phyloP scores from a whole-genome alignment of 2,329 filamentous ascomycete genomes.

The Geoglossum cookeanum region DNA sequence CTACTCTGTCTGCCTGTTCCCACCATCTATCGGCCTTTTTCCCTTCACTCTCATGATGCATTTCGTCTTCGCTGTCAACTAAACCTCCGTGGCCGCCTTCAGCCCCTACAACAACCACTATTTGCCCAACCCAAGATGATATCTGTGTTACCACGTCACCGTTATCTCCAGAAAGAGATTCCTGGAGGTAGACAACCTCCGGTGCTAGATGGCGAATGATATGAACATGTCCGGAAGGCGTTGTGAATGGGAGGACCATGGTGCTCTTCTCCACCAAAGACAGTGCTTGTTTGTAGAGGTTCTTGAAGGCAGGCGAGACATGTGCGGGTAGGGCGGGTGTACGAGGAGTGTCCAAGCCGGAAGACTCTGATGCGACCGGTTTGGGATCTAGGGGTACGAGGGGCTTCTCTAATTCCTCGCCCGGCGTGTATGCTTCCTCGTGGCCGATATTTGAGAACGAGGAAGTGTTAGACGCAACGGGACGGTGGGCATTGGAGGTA shows the following conservation, averaged over 20 bases:
- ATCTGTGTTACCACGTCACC: constrained; percentile 55
- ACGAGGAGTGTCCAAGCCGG: constrained; percentile 18
- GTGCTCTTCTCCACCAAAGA: constrained; percentile 64
- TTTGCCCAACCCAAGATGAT: constrained; percentile 41
- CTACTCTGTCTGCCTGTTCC: constrained; percentile 63
- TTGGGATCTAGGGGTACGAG: constrained; percentile 27
- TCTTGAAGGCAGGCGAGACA: constrained; percentile 48
- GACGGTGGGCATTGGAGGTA: constrained; percentile 28
- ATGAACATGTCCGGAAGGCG: constrained; percentile 62
- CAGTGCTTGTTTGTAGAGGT: constrained; percentile 62
- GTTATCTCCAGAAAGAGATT: constrained; percentile 57
- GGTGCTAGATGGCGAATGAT: constrained; percentile 74
- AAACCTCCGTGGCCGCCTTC: constrained; percentile 60
- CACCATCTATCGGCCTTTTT: constrained; percentile 41
- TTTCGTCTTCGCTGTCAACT: constrained; percentile 55
- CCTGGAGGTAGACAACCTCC: constrained; percentile 73
- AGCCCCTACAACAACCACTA: constrained; percentile 43
- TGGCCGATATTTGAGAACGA: constrained; percentile 76
- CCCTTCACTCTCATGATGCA: constrained; percentile 17
- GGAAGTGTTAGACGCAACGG: constrained; percentile 48
- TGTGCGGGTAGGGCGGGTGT: constrained; percentile 18
- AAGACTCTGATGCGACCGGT: constrained; percentile 24
- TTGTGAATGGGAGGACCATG: constrained; percentile 78
- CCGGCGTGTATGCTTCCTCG: constrained; percentile 49
- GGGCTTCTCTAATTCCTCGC: constrained; percentile 41